A percentile compares a stretch with the other conserved stretches of the same genome.
These are phyloP conservation scores for Lactifluus volemus DNA, from an alignment of 768 basidiomycete genomes.

Conservation along the genomic window DNA sequence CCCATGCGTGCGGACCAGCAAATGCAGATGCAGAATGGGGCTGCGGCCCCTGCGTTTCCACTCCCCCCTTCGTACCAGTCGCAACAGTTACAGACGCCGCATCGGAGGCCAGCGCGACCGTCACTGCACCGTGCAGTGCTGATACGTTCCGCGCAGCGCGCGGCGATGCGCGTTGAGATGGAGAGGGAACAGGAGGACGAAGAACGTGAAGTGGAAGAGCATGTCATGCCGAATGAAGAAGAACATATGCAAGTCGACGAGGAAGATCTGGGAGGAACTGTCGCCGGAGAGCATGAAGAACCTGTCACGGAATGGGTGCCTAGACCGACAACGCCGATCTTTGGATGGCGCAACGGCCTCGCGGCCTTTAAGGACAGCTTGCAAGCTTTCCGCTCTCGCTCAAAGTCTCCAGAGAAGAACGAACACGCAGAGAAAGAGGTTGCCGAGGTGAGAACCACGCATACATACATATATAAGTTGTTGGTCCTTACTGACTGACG, in stretches of 20 bases:
- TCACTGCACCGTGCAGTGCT: conserved; percentile 63
- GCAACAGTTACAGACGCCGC: conserved; percentile 21
- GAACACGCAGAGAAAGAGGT: conserved; percentile 4
- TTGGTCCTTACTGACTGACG: not conserved
- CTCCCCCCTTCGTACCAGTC: conserved; percentile 20
- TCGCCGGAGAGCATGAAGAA: conserved; percentile 7
- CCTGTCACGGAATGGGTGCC: conserved; percentile 19
- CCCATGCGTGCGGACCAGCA: conserved; percentile 5
- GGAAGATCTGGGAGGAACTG: conserved; percentile 8
- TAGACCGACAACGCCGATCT: conserved; percentile 24
- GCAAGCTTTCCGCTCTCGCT: conserved; percentile 26
- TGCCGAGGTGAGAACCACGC: conserved; percentile 1
- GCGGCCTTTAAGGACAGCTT: conserved; percentile 27
- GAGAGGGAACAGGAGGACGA: conserved; percentile 44
- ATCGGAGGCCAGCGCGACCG: conserved; percentile 27
- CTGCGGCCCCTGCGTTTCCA: conserved; percentile 10
- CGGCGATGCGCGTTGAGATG: conserved; percentile 41
- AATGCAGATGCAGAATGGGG: not conserved
- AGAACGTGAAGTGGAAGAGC: conserved; percentile 25
- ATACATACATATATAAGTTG: too few species aligned
- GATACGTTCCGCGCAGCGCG: conserved; percentile 60
- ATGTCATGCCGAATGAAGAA: conserved; percentile 13
- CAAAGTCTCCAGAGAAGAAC: conserved; percentile 21
- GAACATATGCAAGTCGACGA: conserved; percentile 19
- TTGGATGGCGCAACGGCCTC: conserved; percentile 30